Percentiles rank a stretch among this genome's conserved stretches.
phyloP scores from a whole-genome alignment of 176 grass and related monocot genomes.

The Cenchrus fungigraminus region DNA sequence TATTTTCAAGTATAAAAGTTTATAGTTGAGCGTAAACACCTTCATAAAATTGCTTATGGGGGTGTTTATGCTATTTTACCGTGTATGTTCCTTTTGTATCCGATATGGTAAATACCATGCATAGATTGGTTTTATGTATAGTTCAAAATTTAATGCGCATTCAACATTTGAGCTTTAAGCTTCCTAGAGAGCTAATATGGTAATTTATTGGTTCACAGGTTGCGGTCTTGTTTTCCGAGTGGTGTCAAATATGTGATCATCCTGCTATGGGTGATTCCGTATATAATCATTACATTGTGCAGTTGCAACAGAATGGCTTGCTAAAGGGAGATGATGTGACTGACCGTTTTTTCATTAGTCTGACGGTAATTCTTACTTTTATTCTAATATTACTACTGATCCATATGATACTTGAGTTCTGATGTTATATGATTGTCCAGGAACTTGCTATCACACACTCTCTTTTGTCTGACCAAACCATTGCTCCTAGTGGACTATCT shows the following conservation, averaged over 20 bases:
- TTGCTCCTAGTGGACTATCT: constrained; percentile 49
- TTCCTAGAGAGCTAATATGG: constrained; percentile 28
- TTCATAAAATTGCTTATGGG: too few relatives aligned
- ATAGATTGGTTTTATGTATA: constrained; percentile 16
- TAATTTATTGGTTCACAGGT: constrained; percentile 61
- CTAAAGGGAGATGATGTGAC: constrained; percentile 90
- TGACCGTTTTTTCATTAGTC: constrained; percentile 77
- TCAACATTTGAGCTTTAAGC: constrained; percentile 3
- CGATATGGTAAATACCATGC: constrained; percentile 11
- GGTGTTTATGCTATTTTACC: too few relatives aligned
- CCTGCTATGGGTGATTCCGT: constrained; percentile 72
- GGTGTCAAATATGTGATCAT: constrained; percentile 91
- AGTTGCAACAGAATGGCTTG: constrained; percentile 80
- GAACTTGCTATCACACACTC: constrained; percentile 75
- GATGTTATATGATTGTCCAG: constrained; percentile 49
- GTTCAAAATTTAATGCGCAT: not conserved
- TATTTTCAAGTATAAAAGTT: constrained; percentile 3
- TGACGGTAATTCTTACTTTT: constrained; percentile 57
- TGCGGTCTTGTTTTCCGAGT: constrained; percentile 74
- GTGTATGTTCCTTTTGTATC: not conserved
- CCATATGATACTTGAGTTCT: constrained; percentile 10
- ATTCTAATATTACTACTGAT: constrained; percentile 31
- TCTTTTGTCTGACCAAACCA: constrained; percentile 66
- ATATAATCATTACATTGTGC: constrained; percentile 75
- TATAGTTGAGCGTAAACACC: not conserved